Evolutionary conservation across 139 green algal species (phyloP), one percentile per base, ranked within the genome.

Genomic region (Astrephomene gubernaculifera): DNA sequence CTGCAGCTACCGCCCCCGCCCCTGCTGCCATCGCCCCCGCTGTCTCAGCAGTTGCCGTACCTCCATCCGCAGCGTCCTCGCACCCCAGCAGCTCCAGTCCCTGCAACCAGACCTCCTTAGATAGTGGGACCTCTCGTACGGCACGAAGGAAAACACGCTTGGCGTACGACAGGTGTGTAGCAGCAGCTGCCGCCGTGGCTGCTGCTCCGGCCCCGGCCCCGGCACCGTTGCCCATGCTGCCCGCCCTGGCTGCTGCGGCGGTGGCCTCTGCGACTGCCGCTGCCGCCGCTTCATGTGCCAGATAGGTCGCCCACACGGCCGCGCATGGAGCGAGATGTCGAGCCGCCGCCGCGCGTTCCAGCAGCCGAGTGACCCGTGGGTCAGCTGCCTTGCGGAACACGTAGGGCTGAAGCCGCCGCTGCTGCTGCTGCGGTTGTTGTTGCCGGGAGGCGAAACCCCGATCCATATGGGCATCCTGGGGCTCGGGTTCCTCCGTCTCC

Each of bases 41-140:
- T 12, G 41, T 27, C 12, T 27, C 69, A 4, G 41, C 41, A 17
- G 69, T 29, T 27, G 25, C 41, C 27, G 25, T 39, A 39, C 10
- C 68, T 5, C 10, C 39, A 4, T 7, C n/a, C n/a, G 7, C 12
- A 21, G 6, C 29, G 7, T 8, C 61, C 6, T 31, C 29, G n/a
- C 61, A 70, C 61, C 84, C 79, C 52, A 96, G 71, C 61, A 79
- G 57, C 39, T 35, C 43, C 33, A 97, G 87, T 22, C 93, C 94
- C 49, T 90, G 88, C 80, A 97, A 64, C 95, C 95, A 98, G 41
- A 98, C 54, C 7, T 69, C 81, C 89, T 98, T 98, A 54, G 72
- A 87, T 80, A 95, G 93, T 27, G 95, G 95, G 78, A 92, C 96
- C 67, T 92, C 88, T 24, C 93, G 92, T 12, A 98, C 79, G 17